Conservation (phyloP, 441 rosid species). For the Populus trichocarpa region DNA sequence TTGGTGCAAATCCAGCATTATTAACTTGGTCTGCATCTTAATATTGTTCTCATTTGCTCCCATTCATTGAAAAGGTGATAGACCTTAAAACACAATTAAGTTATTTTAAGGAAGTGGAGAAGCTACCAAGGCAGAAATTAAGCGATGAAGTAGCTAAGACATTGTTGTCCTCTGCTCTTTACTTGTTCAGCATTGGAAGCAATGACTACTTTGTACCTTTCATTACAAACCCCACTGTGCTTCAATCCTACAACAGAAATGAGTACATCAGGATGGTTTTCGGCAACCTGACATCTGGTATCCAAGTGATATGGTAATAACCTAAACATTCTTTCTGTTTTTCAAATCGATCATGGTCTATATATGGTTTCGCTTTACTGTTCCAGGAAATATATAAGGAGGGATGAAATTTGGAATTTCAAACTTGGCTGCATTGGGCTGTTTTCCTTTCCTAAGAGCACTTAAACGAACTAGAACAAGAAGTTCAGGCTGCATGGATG, state of each 20-base stretch:
- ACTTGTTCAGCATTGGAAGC: not conserved
- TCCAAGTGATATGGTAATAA: not conserved
- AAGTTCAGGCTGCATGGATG: not conserved
- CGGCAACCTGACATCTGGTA: constrained; percentile 21
- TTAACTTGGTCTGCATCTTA: too few relatives aligned
- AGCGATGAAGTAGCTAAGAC: not conserved
- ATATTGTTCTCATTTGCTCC: too few relatives aligned
- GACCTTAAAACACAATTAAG: too few relatives aligned
- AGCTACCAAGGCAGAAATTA: constrained; percentile 9
- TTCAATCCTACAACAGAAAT: not conserved
- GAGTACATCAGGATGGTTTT: constrained; percentile 26
- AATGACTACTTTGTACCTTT: not conserved
- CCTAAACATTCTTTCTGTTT: not conserved
- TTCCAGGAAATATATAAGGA: constrained; percentile 1
- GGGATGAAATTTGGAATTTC: not conserved
- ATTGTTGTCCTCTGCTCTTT: not conserved
- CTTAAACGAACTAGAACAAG: not conserved
- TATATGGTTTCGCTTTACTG: not conserved
- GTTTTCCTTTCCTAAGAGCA: not conserved
- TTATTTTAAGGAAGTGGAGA: too few relatives aligned
- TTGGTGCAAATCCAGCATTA: too few relatives aligned
- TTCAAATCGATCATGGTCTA: not conserved
- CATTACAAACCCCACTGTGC: too few relatives aligned
- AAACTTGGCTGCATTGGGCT: not conserved
- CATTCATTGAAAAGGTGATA: too few relatives aligned